A percentile compares a stretch with the other conserved stretches of the same genome.
Conservation (phyloP, 176 grass and related monocot genomes). For the Microstegium vimineum region DNA sequence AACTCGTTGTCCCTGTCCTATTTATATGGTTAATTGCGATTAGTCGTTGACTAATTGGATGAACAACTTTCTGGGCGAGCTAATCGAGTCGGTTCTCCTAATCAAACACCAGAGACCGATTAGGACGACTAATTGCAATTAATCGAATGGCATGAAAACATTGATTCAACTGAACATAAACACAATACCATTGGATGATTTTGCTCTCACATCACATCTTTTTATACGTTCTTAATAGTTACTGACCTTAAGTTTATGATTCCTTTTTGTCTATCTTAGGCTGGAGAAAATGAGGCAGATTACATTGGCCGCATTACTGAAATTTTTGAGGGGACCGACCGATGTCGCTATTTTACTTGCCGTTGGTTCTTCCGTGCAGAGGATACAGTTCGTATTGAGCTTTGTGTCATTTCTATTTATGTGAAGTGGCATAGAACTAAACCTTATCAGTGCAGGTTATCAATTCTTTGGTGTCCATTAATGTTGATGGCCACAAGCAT, state of each 20-base stretch:
- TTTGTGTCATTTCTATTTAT: background rate
- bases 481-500: slow-evolving; percentile 23
- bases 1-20: no score
- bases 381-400: slow-evolving; percentile 55
- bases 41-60: no score
- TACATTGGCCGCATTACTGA: slow-evolving; percentile 83
- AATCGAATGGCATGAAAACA: no score
- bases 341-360: slow-evolving; percentile 48
- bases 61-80: no score
- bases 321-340: slow-evolving; percentile 59
- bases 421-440: background rate
- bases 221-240: background rate
- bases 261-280: slow-evolving; percentile 32
- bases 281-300: slow-evolving; percentile 45
- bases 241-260: background rate
- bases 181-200: no score
- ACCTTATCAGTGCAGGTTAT: slow-evolving; percentile 17
- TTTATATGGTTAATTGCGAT: no score
- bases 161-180: no score
- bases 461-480: slow-evolving; percentile 24
- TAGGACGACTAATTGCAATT: no score
- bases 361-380: slow-evolving; percentile 77
- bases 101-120: no score
- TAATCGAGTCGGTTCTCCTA: no score
- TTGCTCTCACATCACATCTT: no score